Base-by-base conservation (phyloP, 805 yeast genomes). In the Debaryomyces tyrocola region DNA sequence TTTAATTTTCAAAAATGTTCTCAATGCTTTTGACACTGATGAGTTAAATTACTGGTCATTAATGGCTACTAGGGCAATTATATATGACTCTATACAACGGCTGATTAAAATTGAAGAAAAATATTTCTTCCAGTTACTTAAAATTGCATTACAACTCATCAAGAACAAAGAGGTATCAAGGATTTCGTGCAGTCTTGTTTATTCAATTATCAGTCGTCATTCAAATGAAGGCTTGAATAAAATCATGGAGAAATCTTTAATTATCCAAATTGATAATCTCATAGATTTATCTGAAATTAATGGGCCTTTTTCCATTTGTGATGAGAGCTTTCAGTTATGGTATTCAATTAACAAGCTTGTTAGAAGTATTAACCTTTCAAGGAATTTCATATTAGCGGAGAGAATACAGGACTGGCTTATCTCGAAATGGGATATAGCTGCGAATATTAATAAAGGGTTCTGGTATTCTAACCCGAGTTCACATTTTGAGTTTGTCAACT, bases 261-360 rank as follows among this genome's bases (percentile, higher is more conserved):
- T 66, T 4, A 77, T 70, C 37, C 79, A 78, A 49, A 60, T 83
- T 28, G 77, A 75, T 36, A 77, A 76, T 24, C 43, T 82, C 1
- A 63, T 78, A 40, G 85, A 83, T 33, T 57, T 78, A 5, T 66
- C 87, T 0, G 85, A 80, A 38, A 66, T 83, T 0, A 79, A 77
- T 58, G 92, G 92, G 0, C 92, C 94, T 2, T 56, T 63, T 1
- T 20, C 51, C 1, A 43, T 83, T 1, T 69, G 75, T 40, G 65
- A 75, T 37, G 79, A 75, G 40, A 66, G 85, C 3, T 63, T 80
- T 24, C 51, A 58, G 11, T 79, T 85, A 50, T 85, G 91, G 91
- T 62, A 69, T 43, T 52, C 69, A 0, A 51, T 78, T 3, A 60
- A 72, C 12, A 57, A 59, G 3, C 55, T 76, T 8, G 68, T 77